These are phyloP conservation scores for Cladobotryum mycophilum DNA, from an alignment of 2,329 filamentous ascomycete species.

Conservation along the genomic window DNA sequence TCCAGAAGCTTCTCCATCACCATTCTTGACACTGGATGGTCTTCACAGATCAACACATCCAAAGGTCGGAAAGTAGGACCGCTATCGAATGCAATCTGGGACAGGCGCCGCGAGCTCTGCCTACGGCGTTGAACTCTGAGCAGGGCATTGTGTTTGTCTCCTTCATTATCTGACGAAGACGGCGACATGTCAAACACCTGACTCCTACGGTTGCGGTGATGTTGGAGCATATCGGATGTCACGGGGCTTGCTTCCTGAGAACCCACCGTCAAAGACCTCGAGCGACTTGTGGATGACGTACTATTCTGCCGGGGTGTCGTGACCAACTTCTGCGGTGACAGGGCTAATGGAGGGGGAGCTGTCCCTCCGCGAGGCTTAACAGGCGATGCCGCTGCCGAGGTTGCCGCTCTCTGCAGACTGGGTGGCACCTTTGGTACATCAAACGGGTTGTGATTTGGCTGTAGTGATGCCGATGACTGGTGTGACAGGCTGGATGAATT, in stretches of 20 bases:
- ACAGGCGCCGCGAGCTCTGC: slow-evolving; percentile 92
- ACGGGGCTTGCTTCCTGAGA: slow-evolving; percentile 86
- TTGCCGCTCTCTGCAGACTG: slow-evolving; percentile 54
- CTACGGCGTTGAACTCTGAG: slow-evolving; percentile 86
- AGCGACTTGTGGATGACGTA: slow-evolving; percentile 59
- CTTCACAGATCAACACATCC: slow-evolving; percentile 93
- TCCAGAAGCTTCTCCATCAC: slow-evolving; percentile 99
- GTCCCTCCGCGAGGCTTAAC: slow-evolving; percentile 49
- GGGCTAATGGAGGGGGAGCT: slow-evolving; percentile 43
- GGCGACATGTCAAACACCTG: slow-evolving; percentile 96
- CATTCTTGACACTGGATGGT: slow-evolving; percentile 91
- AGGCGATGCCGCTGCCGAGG: slow-evolving; percentile 48
- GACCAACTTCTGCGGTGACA: slow-evolving; percentile 58
- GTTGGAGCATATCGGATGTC: slow-evolving; percentile 60
- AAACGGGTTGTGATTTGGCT: slow-evolving; percentile 53
- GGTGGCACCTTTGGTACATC: slow-evolving; percentile 62
- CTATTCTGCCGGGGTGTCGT: slow-evolving; percentile 56
- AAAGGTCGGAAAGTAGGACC: slow-evolving; percentile 83
- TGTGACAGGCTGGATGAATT: slow-evolving; percentile 80
- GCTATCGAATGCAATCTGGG: slow-evolving; percentile 79
- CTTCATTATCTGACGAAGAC: slow-evolving; percentile 95
- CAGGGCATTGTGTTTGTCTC: slow-evolving; percentile 82
- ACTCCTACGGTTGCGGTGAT: slow-evolving; percentile 84
- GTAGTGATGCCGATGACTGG: slow-evolving; percentile 58
- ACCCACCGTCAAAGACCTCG: slow-evolving; percentile 85